phyloP scores from a whole-genome alignment of 805 yeast species.

The Kodamaea neixiangensis region DNA sequence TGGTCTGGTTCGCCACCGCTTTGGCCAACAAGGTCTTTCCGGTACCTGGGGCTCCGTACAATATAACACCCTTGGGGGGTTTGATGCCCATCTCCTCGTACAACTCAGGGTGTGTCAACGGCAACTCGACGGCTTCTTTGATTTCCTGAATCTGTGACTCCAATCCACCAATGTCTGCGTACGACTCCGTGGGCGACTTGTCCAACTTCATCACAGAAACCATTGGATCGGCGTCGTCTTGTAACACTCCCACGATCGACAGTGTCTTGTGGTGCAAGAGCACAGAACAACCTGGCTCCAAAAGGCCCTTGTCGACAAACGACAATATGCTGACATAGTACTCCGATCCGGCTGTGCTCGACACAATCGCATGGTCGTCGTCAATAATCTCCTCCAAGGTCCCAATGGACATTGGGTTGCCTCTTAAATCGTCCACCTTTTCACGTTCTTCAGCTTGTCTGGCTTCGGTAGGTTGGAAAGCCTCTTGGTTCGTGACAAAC shows the following conservation, averaged over 20 bases:
- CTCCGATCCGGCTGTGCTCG: slow-evolving; percentile 94
- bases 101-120: slow-evolving; percentile 93
- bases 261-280: slow-evolving; percentile 94
- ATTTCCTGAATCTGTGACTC: slow-evolving; percentile 96
- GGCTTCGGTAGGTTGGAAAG: slow-evolving; percentile 93
- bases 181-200: slow-evolving; percentile 95
- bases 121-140: slow-evolving; percentile 94
- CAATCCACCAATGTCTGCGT: slow-evolving; percentile 96
- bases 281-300: slow-evolving; percentile 97
- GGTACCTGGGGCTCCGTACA: slow-evolving; percentile 98
- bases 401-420: slow-evolving; percentile 95
- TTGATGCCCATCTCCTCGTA: slow-evolving; percentile 99
- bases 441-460: slow-evolving; percentile 95
- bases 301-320: slow-evolving; percentile 92
- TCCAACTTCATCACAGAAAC: slow-evolving; percentile 97
- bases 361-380: slow-evolving; percentile 98
- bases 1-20: slow-evolving; percentile 97
- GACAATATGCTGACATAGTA: slow-evolving; percentile 94
- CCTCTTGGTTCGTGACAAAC: slow-evolving; percentile 92
- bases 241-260: slow-evolving; percentile 95
- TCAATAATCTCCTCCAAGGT: slow-evolving; percentile 96
- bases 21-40: slow-evolving; percentile 95
- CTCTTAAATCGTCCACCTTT: slow-evolving; percentile 92
- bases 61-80: slow-evolving; percentile 96
- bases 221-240: slow-evolving; percentile 97